phyloP scores from a whole-genome alignment of 164 flowering plant genomes.

The Liriodendron chinense region DNA sequence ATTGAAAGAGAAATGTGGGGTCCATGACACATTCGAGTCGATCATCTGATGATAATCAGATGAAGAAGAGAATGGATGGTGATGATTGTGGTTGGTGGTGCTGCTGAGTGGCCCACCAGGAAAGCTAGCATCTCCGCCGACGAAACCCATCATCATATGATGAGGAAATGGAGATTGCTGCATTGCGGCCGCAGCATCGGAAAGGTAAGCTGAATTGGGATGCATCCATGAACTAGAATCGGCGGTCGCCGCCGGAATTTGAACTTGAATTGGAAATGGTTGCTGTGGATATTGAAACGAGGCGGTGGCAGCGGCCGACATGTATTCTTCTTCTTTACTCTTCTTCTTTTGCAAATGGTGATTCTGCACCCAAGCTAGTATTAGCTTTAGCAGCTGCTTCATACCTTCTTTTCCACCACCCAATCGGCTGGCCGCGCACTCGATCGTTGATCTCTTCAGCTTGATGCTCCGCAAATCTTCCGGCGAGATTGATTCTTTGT shows the following conservation, averaged over 20 bases:
- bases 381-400: constrained; percentile 76
- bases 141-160: constrained; percentile 33
- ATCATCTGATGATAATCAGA: constrained; percentile 37
- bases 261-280: background rate
- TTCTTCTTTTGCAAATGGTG: constrained; percentile 67
- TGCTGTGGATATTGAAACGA: constrained; percentile 8
- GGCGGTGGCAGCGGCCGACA: background rate
- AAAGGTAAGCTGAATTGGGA: constrained; percentile 5
- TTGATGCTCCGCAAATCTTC: constrained; percentile 84
- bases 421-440: constrained; percentile 67
- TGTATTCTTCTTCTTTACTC: constrained; percentile 12
- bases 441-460: constrained; percentile 78
- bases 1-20: constrained; percentile 12
- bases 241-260: constrained; percentile 8
- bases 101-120: constrained; percentile 3
- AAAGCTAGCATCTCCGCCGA: constrained; percentile 21
- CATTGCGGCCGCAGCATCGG: constrained; percentile 9
- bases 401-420: constrained; percentile 84
- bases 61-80: background rate
- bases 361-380: constrained; percentile 89
- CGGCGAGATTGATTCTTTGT: constrained; percentile 80
- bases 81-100: too few relatives aligned
- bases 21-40: constrained; percentile 38
- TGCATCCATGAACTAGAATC: constrained; percentile 24
- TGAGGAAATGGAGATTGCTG: constrained; percentile 7